Evolutionary conservation across 1,284 basidiomycete species (phyloP), one percentile per base, ranked within the genome.

Genomic region (Sphagnurus paluster): DNA sequence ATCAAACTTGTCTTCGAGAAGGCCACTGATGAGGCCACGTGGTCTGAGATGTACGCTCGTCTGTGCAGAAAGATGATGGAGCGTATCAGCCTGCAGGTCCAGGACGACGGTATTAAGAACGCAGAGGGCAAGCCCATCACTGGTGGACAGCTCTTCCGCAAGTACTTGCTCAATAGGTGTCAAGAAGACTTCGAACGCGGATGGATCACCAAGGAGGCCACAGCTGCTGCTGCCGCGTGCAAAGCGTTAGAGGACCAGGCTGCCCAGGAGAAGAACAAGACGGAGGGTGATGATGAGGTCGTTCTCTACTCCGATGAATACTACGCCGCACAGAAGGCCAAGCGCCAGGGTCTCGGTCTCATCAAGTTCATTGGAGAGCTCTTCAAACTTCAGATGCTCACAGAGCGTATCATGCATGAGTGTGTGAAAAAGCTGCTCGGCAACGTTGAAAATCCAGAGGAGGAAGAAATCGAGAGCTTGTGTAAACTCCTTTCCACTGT

Each of bases 321-420:
- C 75, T 98, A 98, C 63, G 89, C 89, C 40, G 91, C 90, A 14
- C 89, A 95, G 67, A 98, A 98, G 76, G 94, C 94, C 35, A 98
- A 98, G 77, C 91, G 95, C 55, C 89, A 92, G 56, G 94, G 95
- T 67, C 86, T 98, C 19, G 96, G 96, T 77, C 81, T 98, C 52
- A 92, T 98, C 67, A 91, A 91, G 66, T 97, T 99, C 73, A 97
- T 98, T 56, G 95, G 96, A 60, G 95, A 98, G 73, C 76, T 98
- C 48, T 98, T 94, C 87, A 98, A 98, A 75, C 76, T 98, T 29
- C 87, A 88, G 68, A 96, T 97, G 91, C 75, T 97, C 44, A 93
- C 90, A 36, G 90, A 93, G 69, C 83, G 90, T 56, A 95, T 96
- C 70, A 98, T 99, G 87, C 90, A 94, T 69, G 86, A 93, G 63